These are phyloP conservation scores for Jaapia argillacea DNA, from an alignment of 768 basidiomycete genomes.

Conservation along the genomic window DNA sequence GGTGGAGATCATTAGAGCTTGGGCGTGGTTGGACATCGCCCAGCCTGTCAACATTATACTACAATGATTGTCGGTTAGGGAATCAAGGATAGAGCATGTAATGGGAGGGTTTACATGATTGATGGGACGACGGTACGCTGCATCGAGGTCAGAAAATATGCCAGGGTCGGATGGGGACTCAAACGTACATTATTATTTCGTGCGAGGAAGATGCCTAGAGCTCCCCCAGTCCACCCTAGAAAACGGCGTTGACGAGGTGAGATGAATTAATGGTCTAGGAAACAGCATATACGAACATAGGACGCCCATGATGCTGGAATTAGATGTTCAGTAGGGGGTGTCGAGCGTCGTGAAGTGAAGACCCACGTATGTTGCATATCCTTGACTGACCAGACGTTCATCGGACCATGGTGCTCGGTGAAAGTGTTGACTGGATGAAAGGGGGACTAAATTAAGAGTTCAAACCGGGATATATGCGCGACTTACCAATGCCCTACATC, in stretches of 20 bases:
- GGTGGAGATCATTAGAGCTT: slow-evolving; percentile 77
- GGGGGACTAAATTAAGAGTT: no score
- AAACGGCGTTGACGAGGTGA: slow-evolving; percentile 2
- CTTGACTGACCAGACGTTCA: slow-evolving; percentile 76
- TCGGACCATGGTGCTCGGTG: slow-evolving; percentile 82
- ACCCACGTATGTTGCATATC: slow-evolving; percentile 92
- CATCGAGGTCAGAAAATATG: background rate
- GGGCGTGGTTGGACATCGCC: slow-evolving; percentile 88
- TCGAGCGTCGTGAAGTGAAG: background rate
- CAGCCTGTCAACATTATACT: slow-evolving; percentile 89
- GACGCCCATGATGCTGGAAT: slow-evolving; percentile 54
- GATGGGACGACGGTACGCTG: slow-evolving; percentile 76
- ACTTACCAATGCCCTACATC: slow-evolving; percentile 13
- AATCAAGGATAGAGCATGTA: background rate
- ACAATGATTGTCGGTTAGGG: background rate
- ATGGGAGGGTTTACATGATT: slow-evolving; percentile 44
- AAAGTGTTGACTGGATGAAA: slow-evolving; percentile 78
- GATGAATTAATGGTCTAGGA: no score
- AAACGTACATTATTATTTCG: slow-evolving; percentile 57
- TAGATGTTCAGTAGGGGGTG: background rate
- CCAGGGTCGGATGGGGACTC: background rate
- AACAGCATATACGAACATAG: slow-evolving; percentile 59
- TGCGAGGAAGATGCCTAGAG: slow-evolving; percentile 77
- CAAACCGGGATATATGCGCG: slow-evolving; percentile 1
- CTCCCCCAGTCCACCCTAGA: slow-evolving; percentile 86